Conservation (phyloP, 192 early-diverging fungal species). For the Mycoemilia scoparia region DNA sequence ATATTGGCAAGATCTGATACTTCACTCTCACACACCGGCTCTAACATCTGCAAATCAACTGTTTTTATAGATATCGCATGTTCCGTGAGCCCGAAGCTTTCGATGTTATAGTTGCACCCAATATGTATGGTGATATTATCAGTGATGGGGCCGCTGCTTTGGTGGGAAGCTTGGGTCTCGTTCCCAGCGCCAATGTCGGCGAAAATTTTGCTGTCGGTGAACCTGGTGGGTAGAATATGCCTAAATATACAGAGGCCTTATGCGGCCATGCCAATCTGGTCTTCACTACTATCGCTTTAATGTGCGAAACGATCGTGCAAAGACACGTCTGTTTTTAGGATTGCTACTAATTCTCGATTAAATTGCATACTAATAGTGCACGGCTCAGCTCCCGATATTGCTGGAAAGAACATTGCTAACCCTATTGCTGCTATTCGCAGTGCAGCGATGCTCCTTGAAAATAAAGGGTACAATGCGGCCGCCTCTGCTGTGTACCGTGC, state of each 20-base stretch:
- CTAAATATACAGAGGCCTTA: too few species aligned
- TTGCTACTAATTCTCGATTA: conserved; percentile 9
- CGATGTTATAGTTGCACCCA: conserved; percentile 94
- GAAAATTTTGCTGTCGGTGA: conserved; percentile 91
- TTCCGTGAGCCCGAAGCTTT: conserved; percentile 92
- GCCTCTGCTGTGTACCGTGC: conserved; percentile 65
- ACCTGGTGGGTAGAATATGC: too few species aligned
- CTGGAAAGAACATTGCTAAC: conserved; percentile 91
- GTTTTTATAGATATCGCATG: conserved; percentile 82
- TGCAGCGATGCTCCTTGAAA: conserved; percentile 78
- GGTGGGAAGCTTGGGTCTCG: conserved; percentile 86
- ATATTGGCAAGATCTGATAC: conserved; percentile 3
- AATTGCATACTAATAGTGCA: too few species aligned
- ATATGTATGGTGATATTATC: conserved; percentile 96
- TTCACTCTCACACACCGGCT: neutral
- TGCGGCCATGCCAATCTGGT: too few species aligned
- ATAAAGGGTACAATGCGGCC: conserved; percentile 53
- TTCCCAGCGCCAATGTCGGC: conserved; percentile 91
- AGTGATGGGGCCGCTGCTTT: conserved; percentile 92
- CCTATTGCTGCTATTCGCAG: conserved; percentile 90
- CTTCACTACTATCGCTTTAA: too few species aligned
- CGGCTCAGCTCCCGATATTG: conserved; percentile 96
- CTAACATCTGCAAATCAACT: conserved; percentile 2
- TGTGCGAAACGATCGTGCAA: neutral
- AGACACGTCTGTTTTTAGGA: neutral